Percentiles rank a stretch among this genome's conserved stretches.
phyloP scores from a whole-genome alignment of 306 rosid species.

The Delonix regia region DNA sequence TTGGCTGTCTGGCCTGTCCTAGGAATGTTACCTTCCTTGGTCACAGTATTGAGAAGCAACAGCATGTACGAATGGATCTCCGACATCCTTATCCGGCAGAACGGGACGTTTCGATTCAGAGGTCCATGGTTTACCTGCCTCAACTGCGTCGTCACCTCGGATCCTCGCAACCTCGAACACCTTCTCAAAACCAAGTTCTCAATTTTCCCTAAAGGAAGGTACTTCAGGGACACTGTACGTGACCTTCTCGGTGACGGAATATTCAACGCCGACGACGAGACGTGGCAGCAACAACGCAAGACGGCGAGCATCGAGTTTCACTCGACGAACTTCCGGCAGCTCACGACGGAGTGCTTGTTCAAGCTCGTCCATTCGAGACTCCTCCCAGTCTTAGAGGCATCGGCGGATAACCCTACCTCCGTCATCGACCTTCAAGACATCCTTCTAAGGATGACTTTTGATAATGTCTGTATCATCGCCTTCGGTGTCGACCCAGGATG shows the following conservation, averaged over 20 bases:
- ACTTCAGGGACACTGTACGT: slow-evolving; percentile 57
- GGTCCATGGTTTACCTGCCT: slow-evolving; percentile 73
- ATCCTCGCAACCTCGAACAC: slow-evolving; percentile 84
- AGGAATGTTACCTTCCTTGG: slow-evolving; percentile 80
- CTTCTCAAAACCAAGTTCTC: slow-evolving; percentile 78
- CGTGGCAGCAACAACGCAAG: slow-evolving; percentile 80
- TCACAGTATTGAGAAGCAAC: slow-evolving; percentile 40
- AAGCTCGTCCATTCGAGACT: slow-evolving; percentile 73
- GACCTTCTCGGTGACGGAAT: slow-evolving; percentile 85
- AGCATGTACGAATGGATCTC: slow-evolving; percentile 74
- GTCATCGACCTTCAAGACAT: slow-evolving; percentile 78
- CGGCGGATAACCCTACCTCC: slow-evolving; percentile 18
- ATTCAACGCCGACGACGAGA: slow-evolving; percentile 70
- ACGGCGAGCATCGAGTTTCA: slow-evolving; percentile 87
- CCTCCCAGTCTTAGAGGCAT: slow-evolving; percentile 54
- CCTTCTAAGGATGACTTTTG: slow-evolving; percentile 77
- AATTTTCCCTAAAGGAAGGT: slow-evolving; percentile 71
- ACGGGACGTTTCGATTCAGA: slow-evolving; percentile 64
- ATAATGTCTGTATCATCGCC: slow-evolving; percentile 86
- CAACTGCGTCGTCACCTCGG: slow-evolving; percentile 64
- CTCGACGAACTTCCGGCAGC: slow-evolving; percentile 65
- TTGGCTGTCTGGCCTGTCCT: slow-evolving; percentile 70
- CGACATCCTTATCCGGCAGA: slow-evolving; percentile 44
- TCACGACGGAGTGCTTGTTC: slow-evolving; percentile 58
- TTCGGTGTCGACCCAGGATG: slow-evolving; percentile 94